Evolutionary conservation across 192 early-diverging fungal species (phyloP).

Genomic region (Spinellus fusiger): DNA sequence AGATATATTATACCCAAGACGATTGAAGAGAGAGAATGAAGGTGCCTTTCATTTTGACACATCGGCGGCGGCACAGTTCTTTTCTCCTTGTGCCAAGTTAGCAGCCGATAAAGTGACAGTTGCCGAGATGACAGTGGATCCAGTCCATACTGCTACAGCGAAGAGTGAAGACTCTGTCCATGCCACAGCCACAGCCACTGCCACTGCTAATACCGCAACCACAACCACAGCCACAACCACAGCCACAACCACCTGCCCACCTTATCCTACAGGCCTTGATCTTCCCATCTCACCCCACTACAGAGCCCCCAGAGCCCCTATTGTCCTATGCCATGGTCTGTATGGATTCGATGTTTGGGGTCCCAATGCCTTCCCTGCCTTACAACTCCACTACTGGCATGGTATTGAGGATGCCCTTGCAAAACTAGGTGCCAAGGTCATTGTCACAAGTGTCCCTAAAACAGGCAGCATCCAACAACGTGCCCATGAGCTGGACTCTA

Average conservation of each 20-base stretch:
- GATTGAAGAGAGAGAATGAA: background rate
- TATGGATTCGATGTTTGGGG: conserved; percentile 91
- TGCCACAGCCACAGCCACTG: background rate
- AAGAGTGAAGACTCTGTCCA: no score
- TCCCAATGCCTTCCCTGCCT: conserved; percentile 61
- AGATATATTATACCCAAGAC: background rate
- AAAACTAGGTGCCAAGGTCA: conserved; percentile 75
- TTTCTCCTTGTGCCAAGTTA: background rate
- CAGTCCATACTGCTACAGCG: background rate
- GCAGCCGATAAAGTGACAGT: no score
- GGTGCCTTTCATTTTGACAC: background rate
- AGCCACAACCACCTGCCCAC: background rate
- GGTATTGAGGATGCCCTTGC: conserved; percentile 74
- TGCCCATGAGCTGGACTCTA: conserved; percentile 68
- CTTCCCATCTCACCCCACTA: conserved; percentile 55
- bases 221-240: background rate
- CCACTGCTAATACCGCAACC: background rate
- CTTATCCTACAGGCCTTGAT: background rate
- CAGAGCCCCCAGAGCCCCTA: conserved; percentile 65
- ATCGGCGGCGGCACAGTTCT: background rate
- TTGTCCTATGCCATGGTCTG: conserved; percentile 88
- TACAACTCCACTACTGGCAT: conserved; percentile 86
- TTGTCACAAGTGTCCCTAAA: conserved; percentile 72
- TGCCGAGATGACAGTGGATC: no score
- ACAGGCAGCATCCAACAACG: conserved; percentile 67